Evolutionary conservation across 2,329 filamentous ascomycete species (phyloP).

Genomic region (Delphinella strobiligena): DNA sequence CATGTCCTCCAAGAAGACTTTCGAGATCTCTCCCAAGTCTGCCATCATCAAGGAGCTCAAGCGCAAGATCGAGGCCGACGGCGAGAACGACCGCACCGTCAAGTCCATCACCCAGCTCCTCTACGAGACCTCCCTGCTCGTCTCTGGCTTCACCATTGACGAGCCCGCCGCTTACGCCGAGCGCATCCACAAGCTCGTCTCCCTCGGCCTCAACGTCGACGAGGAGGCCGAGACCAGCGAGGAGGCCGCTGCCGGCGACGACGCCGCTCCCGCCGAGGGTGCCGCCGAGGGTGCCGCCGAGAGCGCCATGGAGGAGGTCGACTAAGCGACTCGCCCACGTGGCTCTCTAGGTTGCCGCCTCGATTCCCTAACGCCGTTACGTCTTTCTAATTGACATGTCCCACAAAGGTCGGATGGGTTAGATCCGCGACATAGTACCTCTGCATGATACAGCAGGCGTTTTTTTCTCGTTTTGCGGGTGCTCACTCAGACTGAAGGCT

Average conservation of each 20-base stretch:
- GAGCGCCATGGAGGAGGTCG: slow-evolving; percentile 99
- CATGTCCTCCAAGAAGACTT: slow-evolving; percentile 99
- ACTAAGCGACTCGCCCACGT: slow-evolving; percentile 46
- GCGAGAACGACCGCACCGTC: slow-evolving; percentile 97
- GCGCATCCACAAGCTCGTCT: slow-evolving; percentile 99
- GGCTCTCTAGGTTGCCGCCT: slow-evolving; percentile 1
- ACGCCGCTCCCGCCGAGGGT: slow-evolving; percentile 49
- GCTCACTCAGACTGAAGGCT: neutral
- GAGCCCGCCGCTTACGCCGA: slow-evolving; percentile 96
- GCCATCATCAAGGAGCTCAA: slow-evolving; percentile 97
- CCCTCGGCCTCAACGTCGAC: slow-evolving; percentile 92
- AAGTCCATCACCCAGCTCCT: slow-evolving; percentile 98
- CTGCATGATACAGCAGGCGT: neutral
- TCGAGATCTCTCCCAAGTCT: slow-evolving; percentile 99
- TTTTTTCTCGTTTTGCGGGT: neutral
- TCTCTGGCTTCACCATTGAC: slow-evolving; percentile 98
- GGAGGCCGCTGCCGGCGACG: slow-evolving; percentile 45
- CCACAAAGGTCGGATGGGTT: neutral
- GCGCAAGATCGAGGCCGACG: slow-evolving; percentile 96
- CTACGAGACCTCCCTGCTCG: slow-evolving; percentile 96
- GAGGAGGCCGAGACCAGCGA: slow-evolving; percentile 68
- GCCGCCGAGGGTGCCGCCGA: slow-evolving; percentile 81
- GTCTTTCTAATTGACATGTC: slow-evolving; percentile 3
- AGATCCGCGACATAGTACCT: neutral
- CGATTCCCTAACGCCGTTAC: slow-evolving; percentile 7